Base-by-base conservation (phyloP, 2,329 filamentous ascomycete genomes). In the Incumbomyces lentus region DNA sequence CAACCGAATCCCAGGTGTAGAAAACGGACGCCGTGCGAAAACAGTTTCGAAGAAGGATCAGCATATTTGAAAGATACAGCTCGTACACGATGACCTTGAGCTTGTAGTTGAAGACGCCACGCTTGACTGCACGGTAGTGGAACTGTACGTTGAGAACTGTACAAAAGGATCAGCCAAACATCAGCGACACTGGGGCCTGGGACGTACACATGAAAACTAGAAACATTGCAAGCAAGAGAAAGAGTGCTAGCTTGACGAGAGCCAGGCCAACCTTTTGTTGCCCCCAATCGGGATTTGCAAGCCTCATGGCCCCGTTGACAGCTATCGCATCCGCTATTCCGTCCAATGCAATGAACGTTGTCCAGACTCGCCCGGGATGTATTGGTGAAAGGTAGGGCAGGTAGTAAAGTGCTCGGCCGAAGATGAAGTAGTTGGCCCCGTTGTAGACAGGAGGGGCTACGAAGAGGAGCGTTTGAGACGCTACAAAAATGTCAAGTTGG, bases 351-450 rank as follows among this genome's bases (percentile, higher is more conserved):
- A 81, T 62, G 51, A 81, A 75, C 2, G 70, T 71, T 51, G 77
- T 81, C 53, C 81, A 75, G 3, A 81, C 67, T 2, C 75, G 68
- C 2, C 74, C 74, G 0, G 75, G 75, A 52, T 78, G 73, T 30
- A 78, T 68, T 1, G 65, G 64, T 1, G 60, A 59, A 33, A 71
- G 66, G 49, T 77, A 78, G 2, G 73, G 61, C 1, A 65, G 59
- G 42, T 70, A 67, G 47, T 68, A 68, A 0, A 78, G 62, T n/a
- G 76, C 67, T 22, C 71, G 68, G 13, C 65, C 68, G 0, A 78
- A 64, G 46, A 75, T 74, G 40, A 42, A 42, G 16, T 42, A 42
- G 29, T 42, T 42, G 44, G 64, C 63, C 6, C 60, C 62, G 49
- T 67, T 64, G 37, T 68, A 68, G 33, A 69, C 62, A 8, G 65